A percentile compares a stretch with the other conserved stretches of the same genome.
These are phyloP conservation scores for Calonectria crousiana DNA, from an alignment of 2,329 filamentous ascomycete species.

Conservation along the genomic window DNA sequence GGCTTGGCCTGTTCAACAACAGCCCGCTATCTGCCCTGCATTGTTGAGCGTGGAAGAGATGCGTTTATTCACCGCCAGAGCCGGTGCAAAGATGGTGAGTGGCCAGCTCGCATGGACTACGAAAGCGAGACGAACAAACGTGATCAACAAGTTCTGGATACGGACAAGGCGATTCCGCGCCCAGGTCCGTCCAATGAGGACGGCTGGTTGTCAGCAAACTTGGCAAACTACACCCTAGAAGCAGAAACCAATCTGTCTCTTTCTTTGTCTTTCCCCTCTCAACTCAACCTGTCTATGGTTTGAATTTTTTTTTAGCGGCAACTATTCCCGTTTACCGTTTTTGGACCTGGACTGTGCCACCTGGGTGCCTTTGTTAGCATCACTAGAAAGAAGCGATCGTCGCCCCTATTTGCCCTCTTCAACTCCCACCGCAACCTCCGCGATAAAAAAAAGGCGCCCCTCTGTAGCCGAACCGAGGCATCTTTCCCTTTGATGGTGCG, in stretches of 20 bases:
- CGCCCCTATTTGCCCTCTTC: constrained; percentile 5
- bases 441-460: not conserved
- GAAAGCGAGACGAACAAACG: not conserved
- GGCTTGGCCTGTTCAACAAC: not conserved
- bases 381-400: not conserved
- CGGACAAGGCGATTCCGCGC: not conserved
- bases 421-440: constrained; percentile 1
- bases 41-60: not conserved
- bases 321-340: not conserved
- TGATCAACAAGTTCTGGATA: not conserved
- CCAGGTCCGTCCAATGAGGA: not conserved
- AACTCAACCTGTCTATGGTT: not conserved
- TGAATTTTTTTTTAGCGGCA: not conserved
- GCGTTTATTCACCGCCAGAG: not conserved
- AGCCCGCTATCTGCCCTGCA: not conserved
- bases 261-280: not conserved
- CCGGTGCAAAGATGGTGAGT: not conserved
- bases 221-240: not conserved
- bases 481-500: not conserved
- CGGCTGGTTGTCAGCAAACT: not conserved
- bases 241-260: not conserved
- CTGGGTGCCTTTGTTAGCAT: not conserved
- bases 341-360: not conserved
- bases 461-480: constrained; percentile 29
- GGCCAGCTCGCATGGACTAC: not conserved